Percentiles rank a stretch among this genome's conserved stretches.
Evolutionary conservation across 805 yeast species (phyloP).

Genomic region (Wickerhamiella shivajii): DNA sequence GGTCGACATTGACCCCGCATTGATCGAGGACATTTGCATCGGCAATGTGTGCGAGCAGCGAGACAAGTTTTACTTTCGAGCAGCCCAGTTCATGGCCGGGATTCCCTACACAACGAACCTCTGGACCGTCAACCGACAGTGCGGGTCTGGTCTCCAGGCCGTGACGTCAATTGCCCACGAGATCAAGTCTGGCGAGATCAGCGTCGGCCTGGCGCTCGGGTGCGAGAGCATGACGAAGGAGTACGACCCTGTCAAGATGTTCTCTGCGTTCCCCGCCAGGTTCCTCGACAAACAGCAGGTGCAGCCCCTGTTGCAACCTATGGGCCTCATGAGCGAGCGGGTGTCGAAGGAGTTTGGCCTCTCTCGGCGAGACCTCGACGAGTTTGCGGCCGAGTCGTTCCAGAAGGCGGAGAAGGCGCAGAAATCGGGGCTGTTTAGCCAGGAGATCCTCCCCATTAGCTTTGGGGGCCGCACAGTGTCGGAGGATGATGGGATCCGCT

Average conservation of each 20-base stretch:
- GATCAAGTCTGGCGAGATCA: slow-evolving; percentile 76
- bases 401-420: slow-evolving; percentile 72
- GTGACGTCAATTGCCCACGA: slow-evolving; percentile 81
- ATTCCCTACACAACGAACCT: slow-evolving; percentile 70
- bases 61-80: slow-evolving; percentile 89
- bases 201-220: slow-evolving; percentile 82
- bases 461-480: slow-evolving; percentile 41
- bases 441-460: slow-evolving; percentile 75
- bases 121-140: slow-evolving; percentile 79
- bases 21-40: slow-evolving; percentile 72
- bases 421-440: slow-evolving; percentile 54
- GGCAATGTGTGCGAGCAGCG: slow-evolving; percentile 89
- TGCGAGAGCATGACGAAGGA: slow-evolving; percentile 87
- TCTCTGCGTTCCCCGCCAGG: slow-evolving; percentile 39
- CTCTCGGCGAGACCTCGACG: slow-evolving; percentile 63
- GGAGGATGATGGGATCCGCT: slow-evolving; percentile 83
- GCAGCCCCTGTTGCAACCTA: slow-evolving; percentile 75
- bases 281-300: slow-evolving; percentile 34
- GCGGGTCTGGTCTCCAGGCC: slow-evolving; percentile 89
- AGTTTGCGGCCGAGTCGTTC: slow-evolving; percentile 76
- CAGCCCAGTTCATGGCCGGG: slow-evolving; percentile 84
- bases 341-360: slow-evolving; percentile 56
- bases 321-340: slow-evolving; percentile 94
- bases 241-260: slow-evolving; percentile 60
- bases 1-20: slow-evolving; percentile 34